Base-by-base conservation (phyloP, 2,329 filamentous ascomycete genomes). In the Alternaria brassicicola region DNA sequence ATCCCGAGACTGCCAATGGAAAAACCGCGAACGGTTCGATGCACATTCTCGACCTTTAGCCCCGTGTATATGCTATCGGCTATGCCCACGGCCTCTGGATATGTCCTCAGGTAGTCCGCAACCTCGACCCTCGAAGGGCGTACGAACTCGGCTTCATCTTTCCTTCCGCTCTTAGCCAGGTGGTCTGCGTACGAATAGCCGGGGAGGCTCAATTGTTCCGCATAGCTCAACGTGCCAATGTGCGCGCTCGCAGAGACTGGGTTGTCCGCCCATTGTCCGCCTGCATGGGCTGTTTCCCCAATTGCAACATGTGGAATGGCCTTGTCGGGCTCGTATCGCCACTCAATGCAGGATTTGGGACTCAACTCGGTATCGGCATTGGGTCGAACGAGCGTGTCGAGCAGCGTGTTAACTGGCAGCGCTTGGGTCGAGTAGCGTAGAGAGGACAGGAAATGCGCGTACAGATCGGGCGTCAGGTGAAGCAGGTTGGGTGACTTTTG, bases 391-490 rank as follows among this genome's bases (percentile, higher is more conserved):
- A 88, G 76, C 1, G 85, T 86, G 63, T 88, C 86, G 7, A 88
- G 77, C 17, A 88, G 78, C 12, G 84, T 84, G 64, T 88, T 88
- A 53, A 87, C 77, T 0, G 85, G 85, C 3, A 88, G 78, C 3
- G 85, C 85, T 64, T 87, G 85, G 0, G 83, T 86, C 36, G 85
- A 87, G 75, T 88, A 88, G 6, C 84, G 84, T 39, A 87, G 78
- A 2, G 83, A 83, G 0, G 85, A 85, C 2, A 82, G 82, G 64
- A 88, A 87, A 69, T 88, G 86, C 13, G 82, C 81, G 25, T 85
- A 86, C 33, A 87, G 75, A 50, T 80, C 80, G 62, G 65, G 83
- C 68, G 72, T 84, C 70, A 71, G 77, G 50, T 82, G 74, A 12
- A 87, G 78, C 3, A 87, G 76, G 46, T 80, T 79, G 6, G 80